phyloP scores from a whole-genome alignment of 306 rosid genomes.

The Vigna nakashimae region DNA sequence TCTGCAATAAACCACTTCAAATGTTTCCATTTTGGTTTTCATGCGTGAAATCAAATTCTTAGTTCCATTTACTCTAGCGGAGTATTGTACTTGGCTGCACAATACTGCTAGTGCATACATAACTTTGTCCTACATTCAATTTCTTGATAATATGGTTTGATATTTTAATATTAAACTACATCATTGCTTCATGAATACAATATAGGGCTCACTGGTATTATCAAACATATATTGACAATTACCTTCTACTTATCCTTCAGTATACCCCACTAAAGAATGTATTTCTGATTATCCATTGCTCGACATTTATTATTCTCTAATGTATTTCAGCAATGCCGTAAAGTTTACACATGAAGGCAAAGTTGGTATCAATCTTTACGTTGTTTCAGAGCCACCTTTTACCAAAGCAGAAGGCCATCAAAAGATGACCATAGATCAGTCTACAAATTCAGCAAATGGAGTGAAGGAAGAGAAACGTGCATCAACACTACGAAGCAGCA shows the following conservation, averaged over 20 bases:
- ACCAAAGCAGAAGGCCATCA: constrained; percentile 56
- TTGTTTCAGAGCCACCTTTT: constrained; percentile 63
- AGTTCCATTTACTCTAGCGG: not conserved
- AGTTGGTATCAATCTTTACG: constrained; percentile 84
- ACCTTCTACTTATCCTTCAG: not conserved
- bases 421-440: constrained; percentile 45
- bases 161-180: not conserved
- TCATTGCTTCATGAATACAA: not conserved
- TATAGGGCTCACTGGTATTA: not conserved
- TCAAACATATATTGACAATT: not conserved
- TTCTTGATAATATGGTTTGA: not conserved
- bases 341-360: constrained; percentile 97
- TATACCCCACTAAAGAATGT: not conserved
- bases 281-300: not conserved
- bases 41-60: not conserved
- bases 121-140: not conserved
- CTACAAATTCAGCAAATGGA: constrained; percentile 53
- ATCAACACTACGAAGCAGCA: constrained; percentile 45
- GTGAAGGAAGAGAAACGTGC: constrained; percentile 56
- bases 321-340: constrained; percentile 80
- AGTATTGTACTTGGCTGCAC: not conserved
- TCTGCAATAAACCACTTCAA: not conserved
- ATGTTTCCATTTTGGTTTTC: not conserved
- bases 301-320: constrained; percentile 28
- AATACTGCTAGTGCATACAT: not conserved